phyloP scores from a whole-genome alignment of 257 asterid genomes.

The Cruciata laevipes region DNA sequence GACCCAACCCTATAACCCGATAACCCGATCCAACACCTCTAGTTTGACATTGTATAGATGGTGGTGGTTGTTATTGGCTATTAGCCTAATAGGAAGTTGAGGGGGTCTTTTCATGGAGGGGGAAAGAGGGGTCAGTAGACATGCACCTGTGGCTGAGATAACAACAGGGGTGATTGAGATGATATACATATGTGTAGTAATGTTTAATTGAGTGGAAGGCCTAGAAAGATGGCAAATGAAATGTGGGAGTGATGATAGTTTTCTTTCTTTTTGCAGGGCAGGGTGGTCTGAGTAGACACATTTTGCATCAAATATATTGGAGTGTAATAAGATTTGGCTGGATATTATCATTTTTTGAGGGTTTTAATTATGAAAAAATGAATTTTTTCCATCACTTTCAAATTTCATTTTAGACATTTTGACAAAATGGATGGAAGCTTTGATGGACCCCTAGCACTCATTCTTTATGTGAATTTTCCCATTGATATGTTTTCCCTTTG shows the following conservation, averaged over 20 bases:
- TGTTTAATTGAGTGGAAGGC: conserved; percentile 26
- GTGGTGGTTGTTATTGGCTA: neutral
- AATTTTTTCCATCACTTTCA: conserved; percentile 18
- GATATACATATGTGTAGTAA: conserved; percentile 11
- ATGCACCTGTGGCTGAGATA: conserved; percentile 25
- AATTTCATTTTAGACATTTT: conserved; percentile 12
- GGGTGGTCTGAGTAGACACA: conserved; percentile 50
- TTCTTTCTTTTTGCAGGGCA: conserved; percentile 44
- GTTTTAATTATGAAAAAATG: neutral
- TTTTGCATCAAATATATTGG: conserved; percentile 27
- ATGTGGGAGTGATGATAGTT: conserved; percentile 37
- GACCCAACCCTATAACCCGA: too few species aligned
- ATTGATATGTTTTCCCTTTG: conserved; percentile 5
- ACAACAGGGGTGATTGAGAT: conserved; percentile 12
- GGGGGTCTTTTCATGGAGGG: conserved; percentile 10
- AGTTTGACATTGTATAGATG: neutral
- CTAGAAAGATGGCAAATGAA: conserved; percentile 27
- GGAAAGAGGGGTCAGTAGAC: conserved; percentile 8
- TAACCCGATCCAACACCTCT: too few species aligned
- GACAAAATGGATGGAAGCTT: conserved; percentile 29
- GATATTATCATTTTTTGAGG: conserved; percentile 22
- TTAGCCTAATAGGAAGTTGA: neutral
- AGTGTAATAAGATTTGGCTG: conserved; percentile 25
- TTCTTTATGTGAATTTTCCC: conserved; percentile 16
- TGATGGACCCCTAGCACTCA: conserved; percentile 28